Evolutionary conservation across 257 asterid species (phyloP).

Genomic region (Penstemon eatonii): DNA sequence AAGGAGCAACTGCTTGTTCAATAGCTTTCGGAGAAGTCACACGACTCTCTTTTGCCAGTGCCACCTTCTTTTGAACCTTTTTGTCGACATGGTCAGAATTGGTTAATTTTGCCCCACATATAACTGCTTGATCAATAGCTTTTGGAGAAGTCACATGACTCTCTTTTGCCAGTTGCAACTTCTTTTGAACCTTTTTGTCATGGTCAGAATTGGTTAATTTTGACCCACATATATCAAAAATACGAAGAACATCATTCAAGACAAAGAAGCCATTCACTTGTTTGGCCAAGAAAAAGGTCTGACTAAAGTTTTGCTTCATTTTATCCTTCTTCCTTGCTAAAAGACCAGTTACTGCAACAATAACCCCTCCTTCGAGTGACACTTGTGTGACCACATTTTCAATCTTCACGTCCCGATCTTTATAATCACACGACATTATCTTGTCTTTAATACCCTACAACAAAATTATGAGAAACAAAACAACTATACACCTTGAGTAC

Average conservation of each 20-base stretch:
- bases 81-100: too few species aligned
- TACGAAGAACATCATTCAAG: conserved; percentile 56
- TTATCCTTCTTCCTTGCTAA: conserved; percentile 29
- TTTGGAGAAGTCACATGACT: too few species aligned
- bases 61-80: too few species aligned
- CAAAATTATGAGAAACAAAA: neutral
- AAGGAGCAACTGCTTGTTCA: too few species aligned
- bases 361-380: conserved; percentile 49
- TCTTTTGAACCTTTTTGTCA: neutral
- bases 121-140: too few species aligned
- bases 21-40: too few species aligned
- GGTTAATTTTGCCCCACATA: too few species aligned
- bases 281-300: conserved; percentile 63
- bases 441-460: conserved; percentile 55
- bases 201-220: neutral
- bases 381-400: conserved; percentile 41
- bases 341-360: conserved; percentile 52
- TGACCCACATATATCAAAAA: conserved; percentile 26
- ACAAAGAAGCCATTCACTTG: conserved; percentile 54
- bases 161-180: too few species aligned
- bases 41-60: too few species aligned
- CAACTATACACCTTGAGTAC: neutral
- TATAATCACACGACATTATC: conserved; percentile 56
- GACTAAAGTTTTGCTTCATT: conserved; percentile 38
- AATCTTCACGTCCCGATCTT: conserved; percentile 36